A percentile compares a stretch with the other conserved stretches of the same genome.
Evolutionary conservation across 768 basidiomycete genomes (phyloP).

Genomic region (Serendipita sp.): DNA sequence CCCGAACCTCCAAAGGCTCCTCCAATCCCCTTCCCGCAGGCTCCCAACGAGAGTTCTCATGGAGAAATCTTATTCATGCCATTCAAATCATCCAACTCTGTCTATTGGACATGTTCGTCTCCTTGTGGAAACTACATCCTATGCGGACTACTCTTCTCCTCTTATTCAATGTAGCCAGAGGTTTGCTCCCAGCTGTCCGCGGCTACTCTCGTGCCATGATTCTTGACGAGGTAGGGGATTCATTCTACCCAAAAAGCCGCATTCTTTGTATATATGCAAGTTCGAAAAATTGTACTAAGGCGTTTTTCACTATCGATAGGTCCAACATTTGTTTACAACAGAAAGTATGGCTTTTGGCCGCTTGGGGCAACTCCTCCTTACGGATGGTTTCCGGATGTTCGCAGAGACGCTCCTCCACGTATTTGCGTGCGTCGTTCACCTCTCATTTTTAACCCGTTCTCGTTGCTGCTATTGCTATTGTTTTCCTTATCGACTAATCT

Average conservation of each 20-base stretch:
- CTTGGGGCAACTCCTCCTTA: constrained; percentile 39
- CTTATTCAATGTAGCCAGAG: constrained; percentile 49
- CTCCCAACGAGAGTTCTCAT: constrained; percentile 46
- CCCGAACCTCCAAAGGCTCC: constrained; percentile 6
- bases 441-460: not conserved
- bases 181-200: constrained; percentile 65
- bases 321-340: constrained; percentile 54
- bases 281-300: not conserved
- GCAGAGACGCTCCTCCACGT: constrained; percentile 52
- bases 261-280: not conserved
- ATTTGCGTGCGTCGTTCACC: constrained; percentile 46
- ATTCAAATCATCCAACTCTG: constrained; percentile 36
- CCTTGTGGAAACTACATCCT: constrained; percentile 44
- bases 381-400: constrained; percentile 49
- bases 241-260: not conserved
- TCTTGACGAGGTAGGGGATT: constrained; percentile 53
- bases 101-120: constrained; percentile 37
- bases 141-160: constrained; percentile 57
- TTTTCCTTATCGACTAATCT: constrained; percentile 13
- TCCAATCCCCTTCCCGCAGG: constrained; percentile 39
- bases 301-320: constrained; percentile 23
- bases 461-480: no score
- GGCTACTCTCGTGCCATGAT: constrained; percentile 78
- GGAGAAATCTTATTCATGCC: constrained; percentile 43
- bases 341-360: constrained; percentile 57